Evolutionary conservation across 371 early-diverging fungal genomes (phyloP).

Genomic region (Actinomortierella wolfii): DNA sequence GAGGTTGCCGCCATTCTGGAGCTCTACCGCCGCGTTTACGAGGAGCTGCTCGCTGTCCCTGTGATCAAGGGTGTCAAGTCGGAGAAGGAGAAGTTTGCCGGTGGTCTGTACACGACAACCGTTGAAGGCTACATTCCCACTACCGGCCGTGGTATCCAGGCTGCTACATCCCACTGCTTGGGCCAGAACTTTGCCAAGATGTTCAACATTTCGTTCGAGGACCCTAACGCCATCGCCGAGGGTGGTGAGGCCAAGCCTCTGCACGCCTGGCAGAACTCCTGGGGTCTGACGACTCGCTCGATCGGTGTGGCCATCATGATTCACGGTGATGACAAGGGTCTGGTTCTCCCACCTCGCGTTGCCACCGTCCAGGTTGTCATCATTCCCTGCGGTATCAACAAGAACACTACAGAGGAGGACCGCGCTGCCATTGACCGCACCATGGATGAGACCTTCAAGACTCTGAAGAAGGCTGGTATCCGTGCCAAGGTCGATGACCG

Average conservation of each 20-base stretch:
- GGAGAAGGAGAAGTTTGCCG: constrained; percentile 99
- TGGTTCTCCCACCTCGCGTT: constrained; percentile 98
- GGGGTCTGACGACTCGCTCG: constrained; percentile 99
- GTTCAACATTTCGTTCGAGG: constrained; percentile 92
- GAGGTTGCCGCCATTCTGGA: constrained; percentile 96
- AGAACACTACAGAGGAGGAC: constrained; percentile 82
- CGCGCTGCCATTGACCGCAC: constrained; percentile 65
- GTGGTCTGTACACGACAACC: constrained; percentile 98
- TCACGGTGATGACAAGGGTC: constrained; percentile 99
- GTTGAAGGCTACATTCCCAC: constrained; percentile 99
- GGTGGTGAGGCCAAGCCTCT: constrained; percentile 57
- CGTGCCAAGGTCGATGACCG: constrained; percentile 92
- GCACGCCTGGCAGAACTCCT: constrained; percentile 99
- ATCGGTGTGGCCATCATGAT: constrained; percentile 99
- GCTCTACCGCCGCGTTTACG: constrained; percentile 96
- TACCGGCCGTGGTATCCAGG: constrained; percentile 99
- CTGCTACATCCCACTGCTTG: constrained; percentile 99
- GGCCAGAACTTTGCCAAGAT: constrained; percentile 99
- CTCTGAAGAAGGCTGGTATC: constrained; percentile 82
- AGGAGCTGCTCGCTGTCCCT: constrained; percentile 98
- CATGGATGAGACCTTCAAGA: constrained; percentile 70
- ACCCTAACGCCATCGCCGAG: constrained; percentile 58
- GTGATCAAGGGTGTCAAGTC: constrained; percentile 99
- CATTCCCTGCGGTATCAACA: constrained; percentile 96
- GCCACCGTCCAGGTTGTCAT: constrained; percentile 94